phyloP scores from a whole-genome alignment of 139 green algal genomes.

The Micromonas commoda region DNA sequence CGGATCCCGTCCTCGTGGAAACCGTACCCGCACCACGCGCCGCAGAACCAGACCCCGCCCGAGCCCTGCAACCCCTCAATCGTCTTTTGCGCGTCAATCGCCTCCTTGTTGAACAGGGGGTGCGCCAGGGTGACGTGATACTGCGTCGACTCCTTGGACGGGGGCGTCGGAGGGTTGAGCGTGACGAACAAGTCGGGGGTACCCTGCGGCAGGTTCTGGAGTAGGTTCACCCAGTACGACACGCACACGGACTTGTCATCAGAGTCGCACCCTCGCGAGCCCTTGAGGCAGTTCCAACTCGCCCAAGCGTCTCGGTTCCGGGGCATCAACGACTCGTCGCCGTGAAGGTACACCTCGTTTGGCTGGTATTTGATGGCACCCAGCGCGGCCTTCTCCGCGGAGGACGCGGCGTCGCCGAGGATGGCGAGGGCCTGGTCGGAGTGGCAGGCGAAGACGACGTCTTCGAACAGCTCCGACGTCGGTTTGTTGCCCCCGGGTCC shows the following conservation, averaged over 20 bases:
- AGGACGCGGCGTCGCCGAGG: conserved; percentile 48
- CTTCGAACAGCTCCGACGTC: conserved; percentile 47
- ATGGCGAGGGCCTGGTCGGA: conserved; percentile 62
- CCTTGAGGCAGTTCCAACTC: conserved; percentile 82
- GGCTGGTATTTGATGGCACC: conserved; percentile 65
- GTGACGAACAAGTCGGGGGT: conserved; percentile 79
- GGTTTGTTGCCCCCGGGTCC: background rate
- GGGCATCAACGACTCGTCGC: conserved; percentile 74
- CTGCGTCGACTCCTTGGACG: background rate
- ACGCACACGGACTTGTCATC: conserved; percentile 64
- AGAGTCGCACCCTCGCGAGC: background rate
- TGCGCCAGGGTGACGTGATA: conserved; percentile 56
- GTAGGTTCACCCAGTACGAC: conserved; percentile 83
- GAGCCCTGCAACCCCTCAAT: conserved; percentile 44
- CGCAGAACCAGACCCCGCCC: conserved; percentile 52
- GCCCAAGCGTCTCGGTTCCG: conserved; percentile 59
- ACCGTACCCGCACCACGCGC: conserved; percentile 83
- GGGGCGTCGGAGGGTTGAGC: conserved; percentile 74
- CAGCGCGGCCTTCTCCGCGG: conserved; percentile 61
- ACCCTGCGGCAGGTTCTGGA: conserved; percentile 64
- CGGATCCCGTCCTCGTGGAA: conserved; percentile 96
- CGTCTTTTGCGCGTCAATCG: conserved; percentile 36
- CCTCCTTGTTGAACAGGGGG: conserved; percentile 57
- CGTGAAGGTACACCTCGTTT: conserved; percentile 86
- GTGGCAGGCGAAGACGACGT: conserved; percentile 79